Evolutionary conservation across 225 moss, liverwort and hornwort species (phyloP), one percentile per base, ranked within the genome.

Genomic region (Rhytidiadelphus loreus): DNA sequence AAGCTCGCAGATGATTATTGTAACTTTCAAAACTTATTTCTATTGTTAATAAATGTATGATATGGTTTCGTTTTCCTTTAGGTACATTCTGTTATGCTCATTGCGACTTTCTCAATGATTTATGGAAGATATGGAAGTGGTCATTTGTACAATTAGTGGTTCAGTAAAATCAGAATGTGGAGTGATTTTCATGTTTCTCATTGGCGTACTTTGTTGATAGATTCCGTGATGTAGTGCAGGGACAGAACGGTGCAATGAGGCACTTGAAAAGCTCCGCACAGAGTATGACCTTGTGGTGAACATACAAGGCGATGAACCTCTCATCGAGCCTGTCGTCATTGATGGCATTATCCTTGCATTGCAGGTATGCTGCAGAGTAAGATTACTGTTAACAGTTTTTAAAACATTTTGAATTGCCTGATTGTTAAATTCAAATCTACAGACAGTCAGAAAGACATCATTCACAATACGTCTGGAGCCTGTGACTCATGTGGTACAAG

Each of bases 241-340:
- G 86, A 99, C 99, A 39, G 99, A 97, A 81, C 94, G 99, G 55
- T 99, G 99, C 90, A 91, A 94, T 75, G 97, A 99, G 88, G 97
- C 97, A 26, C 64, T 96, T 59, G 91, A 64, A 44, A 91, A 86
- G 76, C 93, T 99, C 23, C 74, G 81, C 52, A 90, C 92, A 68
- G 87, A 93, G 86, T 99, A 93, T 83, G 97, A 99, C 83, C 83
- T 96, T 74, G 95, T 96, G 39, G 97, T 96, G 63, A 99, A 99
- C 82, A 96, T 99, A 80, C 99, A 99, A 89, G 99, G 99, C 78
- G 99, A 99, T 90, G 99, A 99, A 84, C 99, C 99, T 65, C 94
- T 99, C 46, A 99, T 99, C 86, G 99, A 99, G 82, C 96, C 99
- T 57, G 93, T 91, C 48, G 95, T 99, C 80, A 96, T 99, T 89